Conservation (phyloP, 2,329 filamentous ascomycete genomes). For the Cladosporium sp. region DNA sequence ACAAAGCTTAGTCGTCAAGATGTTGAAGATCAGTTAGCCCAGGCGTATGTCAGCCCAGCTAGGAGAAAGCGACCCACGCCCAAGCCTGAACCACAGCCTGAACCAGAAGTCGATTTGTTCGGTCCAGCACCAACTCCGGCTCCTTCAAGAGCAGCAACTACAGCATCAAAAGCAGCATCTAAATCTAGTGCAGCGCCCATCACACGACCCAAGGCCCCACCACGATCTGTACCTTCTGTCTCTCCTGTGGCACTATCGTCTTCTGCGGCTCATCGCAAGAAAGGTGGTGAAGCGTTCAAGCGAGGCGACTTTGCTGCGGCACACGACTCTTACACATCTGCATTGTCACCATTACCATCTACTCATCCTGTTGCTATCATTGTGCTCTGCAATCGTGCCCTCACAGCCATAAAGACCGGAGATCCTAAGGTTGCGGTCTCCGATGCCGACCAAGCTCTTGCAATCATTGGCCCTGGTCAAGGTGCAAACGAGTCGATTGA, state of each 20-base stretch:
- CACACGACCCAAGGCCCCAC: slow-evolving; percentile 50
- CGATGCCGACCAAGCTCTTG: slow-evolving; percentile 79
- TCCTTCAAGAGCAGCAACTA: slow-evolving; percentile 1
- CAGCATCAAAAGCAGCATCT: slow-evolving; percentile 33
- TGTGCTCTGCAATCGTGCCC: slow-evolving; percentile 85
- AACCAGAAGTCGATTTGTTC: slow-evolving; percentile 39
- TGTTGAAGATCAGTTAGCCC: slow-evolving; percentile 75
- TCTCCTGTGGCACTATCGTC: slow-evolving; percentile 69
- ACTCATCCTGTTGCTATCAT: slow-evolving; percentile 71
- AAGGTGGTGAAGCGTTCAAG: slow-evolving; percentile 88
- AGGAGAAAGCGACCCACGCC: slow-evolving; percentile 70
- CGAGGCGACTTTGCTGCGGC: slow-evolving; percentile 88
- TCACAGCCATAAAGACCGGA: slow-evolving; percentile 88
- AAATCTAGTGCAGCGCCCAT: slow-evolving; percentile 43
- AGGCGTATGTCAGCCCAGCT: slow-evolving; percentile 85
- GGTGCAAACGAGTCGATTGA: slow-evolving; percentile 80
- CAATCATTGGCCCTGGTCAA: slow-evolving; percentile 73
- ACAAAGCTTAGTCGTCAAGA: slow-evolving; percentile 70
- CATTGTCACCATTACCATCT: slow-evolving; percentile 71
- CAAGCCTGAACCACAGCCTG: slow-evolving; percentile 30
- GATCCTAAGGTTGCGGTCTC: slow-evolving; percentile 83
- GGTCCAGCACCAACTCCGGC: slow-evolving; percentile 27
- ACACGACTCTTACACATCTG: slow-evolving; percentile 76
- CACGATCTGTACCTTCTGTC: slow-evolving; percentile 65
- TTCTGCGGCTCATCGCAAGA: slow-evolving; percentile 75